A percentile compares a stretch with the other conserved stretches of the same genome.
phyloP scores from a whole-genome alignment of 192 early-diverging fungal species.

The Gaertneriomyces semiglobifer region DNA sequence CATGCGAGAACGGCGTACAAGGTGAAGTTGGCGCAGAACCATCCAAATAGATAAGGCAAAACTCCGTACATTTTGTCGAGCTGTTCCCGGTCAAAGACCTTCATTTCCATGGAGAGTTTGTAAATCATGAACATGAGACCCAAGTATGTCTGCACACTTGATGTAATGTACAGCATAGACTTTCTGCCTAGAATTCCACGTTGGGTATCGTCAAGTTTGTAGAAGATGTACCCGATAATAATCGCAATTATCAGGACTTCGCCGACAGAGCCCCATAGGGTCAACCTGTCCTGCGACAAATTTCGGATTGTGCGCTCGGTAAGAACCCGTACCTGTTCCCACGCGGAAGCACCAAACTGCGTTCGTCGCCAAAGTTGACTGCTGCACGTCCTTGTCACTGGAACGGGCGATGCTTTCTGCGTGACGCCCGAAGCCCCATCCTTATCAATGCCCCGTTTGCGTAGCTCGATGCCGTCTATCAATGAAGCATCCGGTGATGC shows the following conservation, averaged over 20 bases:
- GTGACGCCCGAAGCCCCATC: neutral
- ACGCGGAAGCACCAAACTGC: conserved; percentile 24
- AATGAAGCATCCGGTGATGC: too few relatives aligned
- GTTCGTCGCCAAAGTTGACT: neutral
- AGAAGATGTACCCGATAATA: conserved; percentile 42
- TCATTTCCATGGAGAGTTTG: conserved; percentile 39
- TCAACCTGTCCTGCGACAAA: conserved; percentile 39
- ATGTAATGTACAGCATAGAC: conserved; percentile 31
- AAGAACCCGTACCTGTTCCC: conserved; percentile 35
- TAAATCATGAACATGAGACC: conserved; percentile 44
- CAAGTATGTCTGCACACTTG: conserved; percentile 42
- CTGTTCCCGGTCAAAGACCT: conserved; percentile 49
- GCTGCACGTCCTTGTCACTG: neutral
- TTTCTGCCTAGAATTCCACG: conserved; percentile 37
- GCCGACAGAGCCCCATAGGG: conserved; percentile 42
- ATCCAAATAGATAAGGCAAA: conserved; percentile 40
- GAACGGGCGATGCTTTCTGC: neutral
- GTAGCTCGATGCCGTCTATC: too few relatives aligned
- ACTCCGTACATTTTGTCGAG: conserved; percentile 50
- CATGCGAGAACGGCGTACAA: conserved; percentile 27
- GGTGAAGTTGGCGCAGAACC: conserved; percentile 37
- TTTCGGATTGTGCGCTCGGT: conserved; percentile 29
- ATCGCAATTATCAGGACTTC: conserved; percentile 38
- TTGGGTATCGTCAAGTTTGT: conserved; percentile 32
- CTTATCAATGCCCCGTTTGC: neutral